phyloP scores from a whole-genome alignment of 148 eudicot species.

The Cornus florida region DNA sequence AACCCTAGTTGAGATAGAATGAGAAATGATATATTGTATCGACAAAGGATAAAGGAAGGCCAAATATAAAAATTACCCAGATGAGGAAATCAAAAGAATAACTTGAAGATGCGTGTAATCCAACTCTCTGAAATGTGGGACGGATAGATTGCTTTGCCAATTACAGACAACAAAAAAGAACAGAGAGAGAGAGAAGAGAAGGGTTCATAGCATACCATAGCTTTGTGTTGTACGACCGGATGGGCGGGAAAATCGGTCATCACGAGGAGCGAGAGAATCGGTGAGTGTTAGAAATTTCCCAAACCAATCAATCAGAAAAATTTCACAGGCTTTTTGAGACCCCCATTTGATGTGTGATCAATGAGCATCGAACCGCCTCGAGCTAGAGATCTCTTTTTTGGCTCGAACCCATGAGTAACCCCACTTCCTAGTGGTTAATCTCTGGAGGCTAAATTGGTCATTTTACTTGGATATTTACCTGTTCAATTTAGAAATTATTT shows the following conservation, averaged over 20 bases:
- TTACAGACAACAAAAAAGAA: not conserved
- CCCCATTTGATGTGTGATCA: not conserved
- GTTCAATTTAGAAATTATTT: no score
- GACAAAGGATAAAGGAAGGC: no score
- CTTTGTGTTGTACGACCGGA: not conserved
- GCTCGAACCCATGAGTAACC: no score
- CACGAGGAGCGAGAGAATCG: constrained; percentile 5
- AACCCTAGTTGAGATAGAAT: not conserved
- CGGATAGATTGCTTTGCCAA: constrained; percentile 10
- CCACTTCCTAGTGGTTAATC: no score
- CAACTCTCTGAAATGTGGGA: constrained; percentile 14
- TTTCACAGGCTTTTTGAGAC: no score
- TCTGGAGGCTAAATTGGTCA: no score
- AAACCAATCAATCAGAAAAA: not conserved
- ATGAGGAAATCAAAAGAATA: constrained; percentile 5
- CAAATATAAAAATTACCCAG: constrained; percentile 8
- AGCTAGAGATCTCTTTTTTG: no score
- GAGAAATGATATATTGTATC: not conserved
- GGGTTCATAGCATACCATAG: not conserved
- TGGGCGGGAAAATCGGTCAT: constrained; percentile 10
- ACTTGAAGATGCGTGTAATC: not conserved
- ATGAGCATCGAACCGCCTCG: not conserved
- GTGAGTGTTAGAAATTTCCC: not conserved
- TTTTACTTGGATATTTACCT: no score
- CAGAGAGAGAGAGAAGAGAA: constrained; percentile 2